These are phyloP conservation scores for Rhodofomes roseus DNA, from an alignment of 1,284 basidiomycete genomes.

Conservation along the genomic window DNA sequence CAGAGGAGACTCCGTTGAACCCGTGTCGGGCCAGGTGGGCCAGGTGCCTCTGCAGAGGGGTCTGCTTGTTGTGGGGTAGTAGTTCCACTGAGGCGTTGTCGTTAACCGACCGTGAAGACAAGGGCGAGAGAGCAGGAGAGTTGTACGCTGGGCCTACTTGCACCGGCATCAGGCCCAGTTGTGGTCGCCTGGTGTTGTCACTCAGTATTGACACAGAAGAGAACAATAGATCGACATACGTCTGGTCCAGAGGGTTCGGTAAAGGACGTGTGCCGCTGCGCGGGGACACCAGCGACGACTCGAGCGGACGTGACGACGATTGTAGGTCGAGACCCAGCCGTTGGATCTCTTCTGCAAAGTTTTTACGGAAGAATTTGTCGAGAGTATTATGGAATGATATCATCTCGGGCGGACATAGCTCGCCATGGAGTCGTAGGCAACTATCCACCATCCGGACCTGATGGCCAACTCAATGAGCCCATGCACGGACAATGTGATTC, in stretches of 20 bases:
- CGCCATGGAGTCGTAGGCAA: constrained; percentile 80
- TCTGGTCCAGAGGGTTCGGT: constrained; percentile 1
- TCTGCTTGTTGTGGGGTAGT: constrained; percentile 51
- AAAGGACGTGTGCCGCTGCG: constrained; percentile 6
- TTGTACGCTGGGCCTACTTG: constrained; percentile 13
- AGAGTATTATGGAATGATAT: constrained; percentile 89
- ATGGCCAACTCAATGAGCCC: not conserved
- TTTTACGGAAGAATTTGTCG: constrained; percentile 85
- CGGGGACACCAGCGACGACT: constrained; percentile 6
- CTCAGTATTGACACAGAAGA: not conserved
- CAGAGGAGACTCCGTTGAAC: constrained; percentile 72
- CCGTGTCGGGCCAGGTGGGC: constrained; percentile 77
- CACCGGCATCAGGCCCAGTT: constrained; percentile 17
- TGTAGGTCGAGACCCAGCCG: constrained; percentile 49
- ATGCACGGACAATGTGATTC: not conserved
- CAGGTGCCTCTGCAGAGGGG: constrained; percentile 71
- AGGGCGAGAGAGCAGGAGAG: constrained; percentile 41
- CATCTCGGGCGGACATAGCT: constrained; percentile 85
- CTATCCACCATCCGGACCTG: constrained; percentile 79
- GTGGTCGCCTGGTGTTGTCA: constrained; percentile 11
- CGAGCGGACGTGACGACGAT: constrained; percentile 24
- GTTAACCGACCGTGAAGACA: constrained; percentile 15
- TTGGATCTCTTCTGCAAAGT: constrained; percentile 85
- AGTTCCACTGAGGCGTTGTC: constrained; percentile 19
- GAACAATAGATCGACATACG: not conserved